Evolutionary conservation across 2,329 filamentous ascomycete species (phyloP), one percentile per base, ranked within the genome.

Genomic region (Hymenoscyphus occultus): DNA sequence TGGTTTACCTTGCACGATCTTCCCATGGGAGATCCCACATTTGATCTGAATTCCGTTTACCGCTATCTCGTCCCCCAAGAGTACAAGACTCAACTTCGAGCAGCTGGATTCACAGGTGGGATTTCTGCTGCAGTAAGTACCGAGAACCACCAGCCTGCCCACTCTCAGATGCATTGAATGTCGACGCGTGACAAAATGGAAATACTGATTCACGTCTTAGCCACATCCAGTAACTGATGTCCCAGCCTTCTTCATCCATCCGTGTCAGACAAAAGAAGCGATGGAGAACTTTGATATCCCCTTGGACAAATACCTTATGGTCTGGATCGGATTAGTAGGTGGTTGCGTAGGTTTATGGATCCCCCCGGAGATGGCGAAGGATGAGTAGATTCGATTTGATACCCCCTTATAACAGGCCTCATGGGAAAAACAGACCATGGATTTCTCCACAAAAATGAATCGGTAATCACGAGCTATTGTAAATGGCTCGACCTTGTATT

Each of bases 301-400:
- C 74, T 80, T 82, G 75, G 78, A 88, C 72, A 82, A 88, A 72
- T 98, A 98, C 80, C 82, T 98, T 74, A 85, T 92, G 78, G 80
- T 92, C 63, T 98, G 94, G 93, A 82, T 97, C 68, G 93, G 93
- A n/a, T 80, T 96, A 65, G 86, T 96, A 56, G 94, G 93, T 65
- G 86, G 86, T 61, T 89, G 87, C 70, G 90, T 97, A 51, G 91
- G 92, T 64, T 81, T 98, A 69, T 87, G 87, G 83, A 81, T 96
- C 68, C 91, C 92, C 64, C 84, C 85, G 73, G 86, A 89, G 74
- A 84, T 94, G 84, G 84, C 82, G 16, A 22, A 64, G 42, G 58
- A 39, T 28, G 35, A 48, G 60, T 39, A 57, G 5, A 57, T 22
- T 28, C 32, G 56, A 39, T 62, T 14, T 54, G 48, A 54, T 28